These are phyloP conservation scores for Termitomyces sp. DNA, from an alignment of 1,284 basidiomycete genomes.

Conservation along the genomic window DNA sequence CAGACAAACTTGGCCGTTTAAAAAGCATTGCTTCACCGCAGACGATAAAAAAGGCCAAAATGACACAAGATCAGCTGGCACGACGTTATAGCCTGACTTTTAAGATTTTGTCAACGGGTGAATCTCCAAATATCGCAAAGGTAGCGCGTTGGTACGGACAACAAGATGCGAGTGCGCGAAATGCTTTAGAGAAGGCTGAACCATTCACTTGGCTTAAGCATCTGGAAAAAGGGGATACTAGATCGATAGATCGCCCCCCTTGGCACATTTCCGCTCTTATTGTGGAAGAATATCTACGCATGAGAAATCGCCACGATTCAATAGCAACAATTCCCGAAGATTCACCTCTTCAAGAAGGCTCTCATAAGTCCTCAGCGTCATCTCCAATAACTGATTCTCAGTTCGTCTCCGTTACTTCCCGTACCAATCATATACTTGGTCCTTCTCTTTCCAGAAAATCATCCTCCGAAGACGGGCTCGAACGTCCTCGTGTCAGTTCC, in stretches of 20 bases:
- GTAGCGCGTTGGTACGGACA: slow-evolving; percentile 55
- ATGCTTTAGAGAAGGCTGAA: slow-evolving; percentile 54
- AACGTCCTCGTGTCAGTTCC: slow-evolving; percentile 39
- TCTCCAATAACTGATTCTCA: slow-evolving; percentile 20
- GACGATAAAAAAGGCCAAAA: slow-evolving; percentile 59
- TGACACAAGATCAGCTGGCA: slow-evolving; percentile 60
- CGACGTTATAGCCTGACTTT: slow-evolving; percentile 58
- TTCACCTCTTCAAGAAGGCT: slow-evolving; percentile 26
- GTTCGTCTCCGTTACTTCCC: slow-evolving; percentile 19
- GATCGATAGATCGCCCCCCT: slow-evolving; percentile 33
- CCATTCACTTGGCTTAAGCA: slow-evolving; percentile 70
- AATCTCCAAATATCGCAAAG: slow-evolving; percentile 41
- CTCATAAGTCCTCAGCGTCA: slow-evolving; percentile 33
- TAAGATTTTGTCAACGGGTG: slow-evolving; percentile 29
- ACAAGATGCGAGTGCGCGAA: slow-evolving; percentile 40
- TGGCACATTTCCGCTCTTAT: slow-evolving; percentile 67
- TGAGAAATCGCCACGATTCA: slow-evolving; percentile 31
- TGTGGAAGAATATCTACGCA: slow-evolving; percentile 56
- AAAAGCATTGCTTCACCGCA: slow-evolving; percentile 43
- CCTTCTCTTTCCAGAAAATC: slow-evolving; percentile 37
- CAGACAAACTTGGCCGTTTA: slow-evolving; percentile 57
- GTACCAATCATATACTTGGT: slow-evolving; percentile 32
- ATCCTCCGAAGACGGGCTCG: slow-evolving; percentile 39
- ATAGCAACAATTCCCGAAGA: slow-evolving; percentile 47
- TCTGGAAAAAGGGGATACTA: slow-evolving; percentile 40